Conservation (phyloP, 768 basidiomycete species). For the Boletellus ananas region DNA sequence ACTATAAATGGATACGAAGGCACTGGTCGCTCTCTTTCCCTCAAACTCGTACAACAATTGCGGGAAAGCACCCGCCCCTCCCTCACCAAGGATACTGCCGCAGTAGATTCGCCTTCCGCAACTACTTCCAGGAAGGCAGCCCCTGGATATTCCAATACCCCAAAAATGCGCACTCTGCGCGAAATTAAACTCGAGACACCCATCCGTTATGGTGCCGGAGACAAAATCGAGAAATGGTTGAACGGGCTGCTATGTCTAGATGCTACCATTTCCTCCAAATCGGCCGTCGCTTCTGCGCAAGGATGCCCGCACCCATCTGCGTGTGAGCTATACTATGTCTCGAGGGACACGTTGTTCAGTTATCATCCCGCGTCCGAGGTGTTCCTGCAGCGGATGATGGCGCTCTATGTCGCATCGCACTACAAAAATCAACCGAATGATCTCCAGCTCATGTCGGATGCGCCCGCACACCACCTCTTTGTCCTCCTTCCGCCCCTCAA, state of each 20-base stretch:
- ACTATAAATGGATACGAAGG: slow-evolving; percentile 99
- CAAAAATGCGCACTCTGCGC: slow-evolving; percentile 66
- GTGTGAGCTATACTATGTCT: slow-evolving; percentile 95
- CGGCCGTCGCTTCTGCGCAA: slow-evolving; percentile 38
- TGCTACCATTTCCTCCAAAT: slow-evolving; percentile 59
- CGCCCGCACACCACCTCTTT: slow-evolving; percentile 95
- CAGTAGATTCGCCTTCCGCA: slow-evolving; percentile 36
- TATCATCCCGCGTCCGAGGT: slow-evolving; percentile 97
- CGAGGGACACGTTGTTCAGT: slow-evolving; percentile 93
- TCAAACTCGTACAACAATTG: slow-evolving; percentile 96
- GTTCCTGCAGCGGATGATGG: slow-evolving; percentile 98
- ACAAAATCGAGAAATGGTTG: slow-evolving; percentile 93
- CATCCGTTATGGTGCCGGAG: slow-evolving; percentile 84
- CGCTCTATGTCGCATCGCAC: slow-evolving; percentile 93
- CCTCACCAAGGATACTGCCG: slow-evolving; percentile 54
- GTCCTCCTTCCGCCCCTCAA: slow-evolving; percentile 91
- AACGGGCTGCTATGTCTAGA: slow-evolving; percentile 88
- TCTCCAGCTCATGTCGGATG: slow-evolving; percentile 94
- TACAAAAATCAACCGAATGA: slow-evolving; percentile 99
- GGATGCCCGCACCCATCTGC: slow-evolving; percentile 94
- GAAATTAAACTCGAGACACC: slow-evolving; percentile 96
- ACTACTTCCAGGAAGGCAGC: slow-evolving; percentile 51
- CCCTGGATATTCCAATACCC: slow-evolving; percentile 50
- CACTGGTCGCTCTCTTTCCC: slow-evolving; percentile 95
- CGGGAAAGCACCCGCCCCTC: slow-evolving; percentile 86